phyloP scores from a whole-genome alignment of 108 stramenopile genomes.

The Phaeodactylum tricornutum region DNA sequence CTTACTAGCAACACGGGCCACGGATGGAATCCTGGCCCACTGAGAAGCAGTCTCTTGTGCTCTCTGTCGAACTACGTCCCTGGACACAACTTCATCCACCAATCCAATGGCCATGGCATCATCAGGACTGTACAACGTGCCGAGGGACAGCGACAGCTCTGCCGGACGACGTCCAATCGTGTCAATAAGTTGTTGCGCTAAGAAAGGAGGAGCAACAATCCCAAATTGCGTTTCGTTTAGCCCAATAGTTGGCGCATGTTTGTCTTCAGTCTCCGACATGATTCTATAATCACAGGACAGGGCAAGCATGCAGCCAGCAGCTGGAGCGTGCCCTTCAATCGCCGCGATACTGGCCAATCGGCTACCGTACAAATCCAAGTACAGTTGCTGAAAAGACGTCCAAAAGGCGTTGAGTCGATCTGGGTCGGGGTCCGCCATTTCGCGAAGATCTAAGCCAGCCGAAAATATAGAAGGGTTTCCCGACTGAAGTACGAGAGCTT shows the following conservation, averaged over 20 bases:
- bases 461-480: slow-evolving; percentile 60
- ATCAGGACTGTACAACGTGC: slow-evolving; percentile 49
- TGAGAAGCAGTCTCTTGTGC: slow-evolving; percentile 23
- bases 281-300: slow-evolving; percentile 80
- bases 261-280: slow-evolving; percentile 23
- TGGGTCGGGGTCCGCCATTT: slow-evolving; percentile 51
- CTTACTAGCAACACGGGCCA: slow-evolving; percentile 55
- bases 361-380: slow-evolving; percentile 70
- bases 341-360: slow-evolving; percentile 56
- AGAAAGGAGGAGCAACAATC: slow-evolving; percentile 60
- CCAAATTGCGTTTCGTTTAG: slow-evolving; percentile 78
- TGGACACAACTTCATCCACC: slow-evolving; percentile 77
- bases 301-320: slow-evolving; percentile 82
- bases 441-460: slow-evolving; percentile 73
- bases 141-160: slow-evolving; percentile 57
- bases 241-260: slow-evolving; percentile 37
- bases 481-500: slow-evolving; percentile 53
- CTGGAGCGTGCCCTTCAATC: slow-evolving; percentile 74
- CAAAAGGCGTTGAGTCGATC: slow-evolving; percentile 58
- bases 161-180: slow-evolving; percentile 73
- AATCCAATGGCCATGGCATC: slow-evolving; percentile 54
- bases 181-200: slow-evolving; percentile 27
- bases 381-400: slow-evolving; percentile 71
- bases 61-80: slow-evolving; percentile 24
- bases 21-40: slow-evolving; percentile 47